Evolutionary conservation across 1,284 basidiomycete genomes (phyloP).

Genomic region (Lignosus rhinocerotis): DNA sequence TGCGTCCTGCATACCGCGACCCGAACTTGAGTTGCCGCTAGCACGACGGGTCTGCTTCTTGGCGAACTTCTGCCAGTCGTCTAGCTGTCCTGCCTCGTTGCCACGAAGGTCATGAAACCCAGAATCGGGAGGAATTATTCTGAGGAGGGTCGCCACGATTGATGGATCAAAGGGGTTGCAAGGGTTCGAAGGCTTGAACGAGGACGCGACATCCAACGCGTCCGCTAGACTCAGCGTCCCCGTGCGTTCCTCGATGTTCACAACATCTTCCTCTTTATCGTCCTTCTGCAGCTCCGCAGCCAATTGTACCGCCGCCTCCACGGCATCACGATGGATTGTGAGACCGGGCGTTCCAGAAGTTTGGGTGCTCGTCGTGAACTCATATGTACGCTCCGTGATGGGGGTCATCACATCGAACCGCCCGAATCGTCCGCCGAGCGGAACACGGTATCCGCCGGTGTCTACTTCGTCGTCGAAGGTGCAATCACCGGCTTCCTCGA

Average conservation of each 20-base stretch:
- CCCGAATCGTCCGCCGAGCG: slow-evolving; percentile 73
- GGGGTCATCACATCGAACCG: slow-evolving; percentile 90
- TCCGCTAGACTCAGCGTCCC: slow-evolving; percentile 64
- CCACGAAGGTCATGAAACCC: slow-evolving; percentile 67
- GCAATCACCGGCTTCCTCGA: slow-evolving; percentile 15
- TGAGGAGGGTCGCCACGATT: slow-evolving; percentile 68
- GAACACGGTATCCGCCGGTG: slow-evolving; percentile 48
- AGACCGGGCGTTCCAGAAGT: slow-evolving; percentile 42
- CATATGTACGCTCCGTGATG: slow-evolving; percentile 90
- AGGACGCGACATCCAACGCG: slow-evolving; percentile 56
- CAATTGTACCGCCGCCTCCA: slow-evolving; percentile 44
- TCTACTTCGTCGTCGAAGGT: slow-evolving; percentile 29
- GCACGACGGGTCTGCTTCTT: slow-evolving; percentile 52
- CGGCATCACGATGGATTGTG: slow-evolving; percentile 44
- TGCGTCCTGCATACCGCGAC: slow-evolving; percentile 41
- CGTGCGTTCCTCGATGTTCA: slow-evolving; percentile 53
- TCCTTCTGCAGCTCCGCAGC: slow-evolving; percentile 37
- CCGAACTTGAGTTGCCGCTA: slow-evolving; percentile 46
- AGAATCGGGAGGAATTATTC: slow-evolving; percentile 63
- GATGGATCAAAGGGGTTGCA: slow-evolving; percentile 84
- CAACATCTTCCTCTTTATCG: slow-evolving; percentile 26
- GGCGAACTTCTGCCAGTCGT: slow-evolving; percentile 66
- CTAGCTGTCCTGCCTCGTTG: slow-evolving; percentile 59
- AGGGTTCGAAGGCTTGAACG: slow-evolving; percentile 79
- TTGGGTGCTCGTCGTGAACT: slow-evolving; percentile 74